Evolutionary conservation across 1,139 yeast species (phyloP), one percentile per base, ranked within the genome.

Genomic region (Arxiozyma telluris): DNA sequence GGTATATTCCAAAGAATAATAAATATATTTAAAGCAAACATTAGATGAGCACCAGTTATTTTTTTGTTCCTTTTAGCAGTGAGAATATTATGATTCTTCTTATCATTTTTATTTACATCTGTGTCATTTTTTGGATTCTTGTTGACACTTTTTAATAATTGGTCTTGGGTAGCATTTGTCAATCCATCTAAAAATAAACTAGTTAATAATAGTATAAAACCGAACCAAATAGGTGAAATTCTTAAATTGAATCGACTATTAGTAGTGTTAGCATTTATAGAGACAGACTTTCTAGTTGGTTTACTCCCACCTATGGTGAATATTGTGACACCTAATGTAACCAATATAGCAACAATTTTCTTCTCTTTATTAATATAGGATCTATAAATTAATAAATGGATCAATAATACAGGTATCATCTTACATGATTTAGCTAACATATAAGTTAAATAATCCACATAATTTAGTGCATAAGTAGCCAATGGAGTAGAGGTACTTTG

Each of bases 161-260:
- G 83, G 69, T 93, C 98, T 68, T 93, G 98, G 0, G 96, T 85
- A 4, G 97, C 87, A 70, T 91, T 93, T 38, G 96, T 90, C 57
- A 91, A 73, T 0, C 98, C 98, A 67, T 93, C 98, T 45, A 93
- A 74, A 18, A 93, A 68, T 71, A 93, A 78, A 46, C 94, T 87
- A 1, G 74, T 71, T 0, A 74, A 64, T 47, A 93, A 74, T 53
- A 85, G 79, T 0, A 70, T 61, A 61, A 87, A 69, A 0, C 98
- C 98, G 41, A 54, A 49, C n/a, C 79, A 63, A 0, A 51, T 43
- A 6, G 51, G 23, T 12, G 38, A 4, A 20, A 30, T 25, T 9
- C 73, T 53, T 1, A 77, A 62, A 9, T 47, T 25, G n/a, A 6
- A 41, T 4, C 17, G 34, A 23, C 8, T 12, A 41, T n/a, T 30